Evolutionary conservation across 164 flowering plant species (phyloP).

Genomic region (Umbilicus rupestris): DNA sequence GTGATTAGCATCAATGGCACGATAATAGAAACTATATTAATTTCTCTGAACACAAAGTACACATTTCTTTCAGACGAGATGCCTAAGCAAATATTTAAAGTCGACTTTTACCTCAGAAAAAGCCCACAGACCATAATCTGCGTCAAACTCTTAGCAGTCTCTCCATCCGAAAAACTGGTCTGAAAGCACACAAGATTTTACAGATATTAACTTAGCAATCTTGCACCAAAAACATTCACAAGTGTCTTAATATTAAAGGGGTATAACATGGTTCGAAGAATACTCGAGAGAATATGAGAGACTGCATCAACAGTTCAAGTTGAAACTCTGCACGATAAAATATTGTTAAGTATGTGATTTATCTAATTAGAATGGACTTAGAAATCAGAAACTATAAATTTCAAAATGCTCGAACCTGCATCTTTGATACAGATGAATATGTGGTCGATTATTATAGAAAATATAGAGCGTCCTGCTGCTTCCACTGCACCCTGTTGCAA

Average conservation of each 20-base stretch:
- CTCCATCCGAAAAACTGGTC: slow-evolving; percentile 86
- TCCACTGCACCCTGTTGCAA: slow-evolving; percentile 57
- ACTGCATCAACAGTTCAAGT: slow-evolving; percentile 96
- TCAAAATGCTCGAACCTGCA: slow-evolving; percentile 46
- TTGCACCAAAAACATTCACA: neutral
- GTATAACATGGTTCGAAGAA: neutral
- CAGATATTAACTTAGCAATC: neutral
- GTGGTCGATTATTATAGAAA: slow-evolving; percentile 81
- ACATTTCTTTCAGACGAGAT: neutral
- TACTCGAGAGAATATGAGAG: slow-evolving; percentile 92
- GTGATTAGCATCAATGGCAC: neutral
- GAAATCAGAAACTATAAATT: neutral
- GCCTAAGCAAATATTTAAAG: neutral
- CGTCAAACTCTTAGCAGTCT: slow-evolving; percentile 50
- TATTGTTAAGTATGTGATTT: neutral
- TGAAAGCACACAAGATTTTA: slow-evolving; percentile 20
- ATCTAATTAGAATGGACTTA: neutral
- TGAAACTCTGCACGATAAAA: slow-evolving; percentile 64
- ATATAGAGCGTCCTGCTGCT: slow-evolving; percentile 88
- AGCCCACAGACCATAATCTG: slow-evolving; percentile 64
- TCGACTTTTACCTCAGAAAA: slow-evolving; percentile 56
- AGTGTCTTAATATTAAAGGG: neutral
- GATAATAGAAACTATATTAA: neutral
- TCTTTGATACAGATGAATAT: slow-evolving; percentile 90
- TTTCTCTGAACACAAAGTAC: neutral